phyloP scores from a whole-genome alignment of 371 early-diverging fungal species.

The Dinochytrium kinnereticum region DNA sequence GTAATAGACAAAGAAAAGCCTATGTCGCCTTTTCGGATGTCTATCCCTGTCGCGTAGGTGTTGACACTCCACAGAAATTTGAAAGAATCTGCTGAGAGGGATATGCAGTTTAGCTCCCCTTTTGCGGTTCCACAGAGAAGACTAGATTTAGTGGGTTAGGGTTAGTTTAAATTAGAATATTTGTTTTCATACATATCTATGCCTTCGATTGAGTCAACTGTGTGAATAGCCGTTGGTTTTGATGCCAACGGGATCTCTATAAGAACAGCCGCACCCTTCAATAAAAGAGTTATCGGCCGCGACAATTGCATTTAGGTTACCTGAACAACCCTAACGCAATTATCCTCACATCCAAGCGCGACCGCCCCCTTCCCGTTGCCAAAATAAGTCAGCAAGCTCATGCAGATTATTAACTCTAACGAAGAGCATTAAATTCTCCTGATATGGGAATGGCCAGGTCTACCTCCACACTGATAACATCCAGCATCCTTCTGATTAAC shows the following conservation, averaged over 20 bases:
- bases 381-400: background rate
- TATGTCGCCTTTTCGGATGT: background rate
- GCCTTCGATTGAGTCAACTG: background rate
- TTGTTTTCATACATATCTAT: background rate
- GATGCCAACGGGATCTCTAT: background rate
- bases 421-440: no score
- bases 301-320: background rate
- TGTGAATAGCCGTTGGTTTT: background rate
- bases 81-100: background rate
- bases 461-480: background rate
- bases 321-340: background rate
- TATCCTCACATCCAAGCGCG: background rate
- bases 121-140: slow-evolving; percentile 1
- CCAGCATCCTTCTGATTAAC: background rate
- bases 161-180: background rate
- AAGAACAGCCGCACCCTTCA: background rate
- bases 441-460: no score
- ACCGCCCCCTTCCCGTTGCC: background rate
- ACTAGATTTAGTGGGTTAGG: background rate
- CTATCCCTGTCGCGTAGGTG: background rate
- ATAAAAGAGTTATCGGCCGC: background rate
- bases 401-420: no score
- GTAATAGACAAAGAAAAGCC: background rate
- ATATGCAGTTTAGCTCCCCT: background rate
- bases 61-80: background rate